Conservation (phyloP, 768 basidiomycete genomes). For the Calocybe gangraenosa region DNA sequence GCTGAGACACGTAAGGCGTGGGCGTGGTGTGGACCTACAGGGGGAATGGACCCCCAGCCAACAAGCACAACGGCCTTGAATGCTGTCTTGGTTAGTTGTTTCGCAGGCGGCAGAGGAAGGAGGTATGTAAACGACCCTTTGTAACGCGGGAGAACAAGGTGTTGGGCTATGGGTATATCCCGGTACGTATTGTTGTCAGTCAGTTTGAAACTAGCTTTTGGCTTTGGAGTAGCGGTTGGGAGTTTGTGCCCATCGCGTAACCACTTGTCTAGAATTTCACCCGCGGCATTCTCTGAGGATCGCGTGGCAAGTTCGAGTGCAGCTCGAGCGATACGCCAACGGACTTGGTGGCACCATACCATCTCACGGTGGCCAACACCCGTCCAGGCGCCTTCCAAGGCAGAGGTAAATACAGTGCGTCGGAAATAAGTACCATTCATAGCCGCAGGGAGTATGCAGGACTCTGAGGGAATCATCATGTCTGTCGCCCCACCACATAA, state of each 20-base stretch:
- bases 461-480: constrained; percentile 87
- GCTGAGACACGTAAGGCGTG: constrained; percentile 44
- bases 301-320: constrained; percentile 62
- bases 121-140: constrained; percentile 42
- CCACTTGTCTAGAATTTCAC: constrained; percentile 56
- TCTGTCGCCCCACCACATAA: constrained; percentile 92
- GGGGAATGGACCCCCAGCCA: constrained; percentile 51
- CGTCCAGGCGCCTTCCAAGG: constrained; percentile 89
- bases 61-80: constrained; percentile 52
- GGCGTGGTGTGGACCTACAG: constrained; percentile 46
- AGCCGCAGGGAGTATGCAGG: constrained; percentile 57
- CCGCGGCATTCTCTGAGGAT: constrained; percentile 22
- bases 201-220: constrained; percentile 16
- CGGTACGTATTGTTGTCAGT: constrained; percentile 27
- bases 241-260: constrained; percentile 55
- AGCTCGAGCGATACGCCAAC: constrained; percentile 81
- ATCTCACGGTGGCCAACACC: constrained; percentile 94
- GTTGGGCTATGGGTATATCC: constrained; percentile 29
- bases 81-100: background rate
- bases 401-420: constrained; percentile 77
- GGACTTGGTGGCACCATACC: constrained; percentile 98
- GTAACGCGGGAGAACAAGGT: constrained; percentile 43
- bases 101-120: constrained; percentile 36
- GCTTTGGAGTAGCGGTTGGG: constrained; percentile 22
- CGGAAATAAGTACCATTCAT: constrained; percentile 31